Evolutionary conservation across 1,139 yeast genomes (phyloP), one percentile per base, ranked within the genome.

Genomic region (Saccharomyces hybrid): DNA sequence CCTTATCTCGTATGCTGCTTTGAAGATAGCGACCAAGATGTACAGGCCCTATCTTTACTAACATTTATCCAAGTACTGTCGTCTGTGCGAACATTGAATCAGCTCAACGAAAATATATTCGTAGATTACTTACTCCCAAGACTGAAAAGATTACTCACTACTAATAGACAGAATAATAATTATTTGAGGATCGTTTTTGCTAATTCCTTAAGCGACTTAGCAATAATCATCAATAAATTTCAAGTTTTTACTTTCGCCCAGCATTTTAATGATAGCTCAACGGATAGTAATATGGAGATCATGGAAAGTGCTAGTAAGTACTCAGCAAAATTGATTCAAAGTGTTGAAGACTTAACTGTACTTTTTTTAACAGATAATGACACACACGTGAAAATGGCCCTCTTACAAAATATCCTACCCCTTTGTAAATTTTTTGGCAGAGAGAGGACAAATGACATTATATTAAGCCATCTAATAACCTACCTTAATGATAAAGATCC

Each of bases 381-480:
- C 55, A 70, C 86, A 0, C 74, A 77, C 52, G 96, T 91, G 0
- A 82, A 87, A 58, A 78, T 88, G 41, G 79, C 95, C 0, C 70
- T 93, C 16, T 75, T 95, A 50, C 72, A 77, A 47, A 81, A 86
- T 57, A 84, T 91, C 23, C 73, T 86, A 9, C 88, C 93, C 0
- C 70, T 95, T 5, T 88, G 97, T 63, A 77, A 83, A 23, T 87
- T 86, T 59, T 85, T 95, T 67, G 97, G 97, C 0, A 82, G 85
- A 51, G 96, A 89, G 53, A 86, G 83, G 61, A 86, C 97, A 0
- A 90, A 88, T 66, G 98, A 95, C 69, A 76, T 91, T 47, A 83
- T 95, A 14, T 71, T 95, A 50, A 91, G 97, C 47, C 99, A 95
- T 73, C 74, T 91, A 53, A 90, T 93, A 48, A 91, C 98, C 0